These are phyloP conservation scores for Yamadazyma endophytica DNA, from an alignment of 805 yeast species.

Conservation along the genomic window DNA sequence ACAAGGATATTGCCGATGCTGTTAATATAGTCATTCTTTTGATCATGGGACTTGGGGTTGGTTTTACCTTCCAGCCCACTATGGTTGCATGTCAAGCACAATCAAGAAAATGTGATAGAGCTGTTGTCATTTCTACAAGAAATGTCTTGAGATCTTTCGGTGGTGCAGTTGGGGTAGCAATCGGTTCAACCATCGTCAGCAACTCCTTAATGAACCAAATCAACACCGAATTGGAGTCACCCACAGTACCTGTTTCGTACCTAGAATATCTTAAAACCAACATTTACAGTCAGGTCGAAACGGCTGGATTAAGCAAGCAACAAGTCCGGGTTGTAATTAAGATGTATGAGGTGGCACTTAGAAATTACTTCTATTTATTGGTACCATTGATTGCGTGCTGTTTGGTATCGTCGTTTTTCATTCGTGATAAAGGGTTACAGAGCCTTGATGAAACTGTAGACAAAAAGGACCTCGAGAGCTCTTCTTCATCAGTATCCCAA, in stretches of 20 bases:
- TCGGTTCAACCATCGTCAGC: slow-evolving; percentile 35
- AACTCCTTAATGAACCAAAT: slow-evolving; percentile 27
- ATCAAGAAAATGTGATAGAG: slow-evolving; percentile 47
- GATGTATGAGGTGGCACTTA: slow-evolving; percentile 30
- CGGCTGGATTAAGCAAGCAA: slow-evolving; percentile 9
- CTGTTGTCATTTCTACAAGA: slow-evolving; percentile 55
- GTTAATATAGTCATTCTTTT: slow-evolving; percentile 17
- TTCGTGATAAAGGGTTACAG: slow-evolving; percentile 32
- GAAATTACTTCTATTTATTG: slow-evolving; percentile 30
- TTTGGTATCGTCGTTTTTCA: slow-evolving; percentile 24
- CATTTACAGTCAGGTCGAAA: slow-evolving; percentile 22
- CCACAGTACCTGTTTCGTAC: slow-evolving; percentile 10
- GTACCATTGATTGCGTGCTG: slow-evolving; percentile 33
- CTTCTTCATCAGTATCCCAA: slow-evolving; percentile 3
- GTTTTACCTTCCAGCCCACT: slow-evolving; percentile 52
- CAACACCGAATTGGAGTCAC: background rate
- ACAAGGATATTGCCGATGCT: slow-evolving; percentile 26
- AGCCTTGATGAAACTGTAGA: slow-evolving; percentile 27
- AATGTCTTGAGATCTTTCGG: slow-evolving; percentile 57
- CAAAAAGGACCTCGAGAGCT: slow-evolving; percentile 4
- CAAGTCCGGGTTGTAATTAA: slow-evolving; percentile 19
- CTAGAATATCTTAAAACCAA: slow-evolving; percentile 19
- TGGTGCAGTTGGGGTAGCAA: slow-evolving; percentile 57
- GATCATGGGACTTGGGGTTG: slow-evolving; percentile 38
- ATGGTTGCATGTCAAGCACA: slow-evolving; percentile 57